phyloP scores from a whole-genome alignment of 331 rosid genomes.

The Ulmus americana region DNA sequence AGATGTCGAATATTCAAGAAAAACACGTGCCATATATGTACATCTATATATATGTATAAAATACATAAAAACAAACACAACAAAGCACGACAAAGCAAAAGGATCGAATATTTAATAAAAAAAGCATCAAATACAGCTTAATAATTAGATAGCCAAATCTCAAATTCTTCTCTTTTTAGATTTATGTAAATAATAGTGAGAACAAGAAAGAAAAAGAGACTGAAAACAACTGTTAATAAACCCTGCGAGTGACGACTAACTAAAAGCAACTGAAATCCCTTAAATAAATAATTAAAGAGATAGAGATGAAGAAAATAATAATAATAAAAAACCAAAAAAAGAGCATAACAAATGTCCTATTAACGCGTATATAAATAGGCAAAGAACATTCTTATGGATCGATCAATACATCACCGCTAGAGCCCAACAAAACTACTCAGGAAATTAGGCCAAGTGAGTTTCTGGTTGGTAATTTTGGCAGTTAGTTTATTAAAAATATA shows the following conservation, averaged over 20 bases:
- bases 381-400: conserved; percentile 6
- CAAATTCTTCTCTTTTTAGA: conserved; percentile 4
- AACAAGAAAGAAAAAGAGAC: background rate
- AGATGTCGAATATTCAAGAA: background rate
- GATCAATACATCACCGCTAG: conserved; percentile 25
- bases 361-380: conserved; percentile 25
- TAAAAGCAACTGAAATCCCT: background rate
- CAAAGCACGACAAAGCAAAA: background rate
- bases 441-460: no score
- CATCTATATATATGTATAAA: background rate
- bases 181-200: background rate
- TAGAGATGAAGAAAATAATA: background rate
- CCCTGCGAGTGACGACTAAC: background rate
- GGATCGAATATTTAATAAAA: background rate
- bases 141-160: conserved; percentile 5
- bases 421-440: background rate
- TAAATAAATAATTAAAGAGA: background rate
- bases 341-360: conserved; percentile 12
- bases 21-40: background rate
- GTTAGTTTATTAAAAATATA: no score
- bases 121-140: background rate
- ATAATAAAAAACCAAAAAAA: background rate
- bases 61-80: no score
- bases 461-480: no score
- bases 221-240: background rate